Base-by-base conservation (phyloP, 257 asterid genomes). In the Thymus quinquecostatus region DNA sequence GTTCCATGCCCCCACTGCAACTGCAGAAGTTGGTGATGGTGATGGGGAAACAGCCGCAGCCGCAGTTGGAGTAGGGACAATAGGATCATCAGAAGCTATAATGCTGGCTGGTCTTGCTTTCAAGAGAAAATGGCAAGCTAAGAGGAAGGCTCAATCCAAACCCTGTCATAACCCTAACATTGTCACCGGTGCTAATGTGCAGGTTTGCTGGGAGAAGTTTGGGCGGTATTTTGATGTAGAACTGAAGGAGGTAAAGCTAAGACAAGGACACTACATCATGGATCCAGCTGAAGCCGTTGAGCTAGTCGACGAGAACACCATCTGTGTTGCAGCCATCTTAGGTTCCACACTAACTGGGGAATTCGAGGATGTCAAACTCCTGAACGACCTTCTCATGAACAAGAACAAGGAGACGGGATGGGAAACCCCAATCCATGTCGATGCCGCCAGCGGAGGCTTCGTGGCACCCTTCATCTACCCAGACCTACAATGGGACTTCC, bases 61-160 rank as follows among this genome's bases (percentile, higher is more conserved):
- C 21, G 96, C 93, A 10, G 21, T 86, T 10, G 97, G 92, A n/a
- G 96, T 88, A n/a, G 84, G 92, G 28, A 90, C 96, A 1, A 89
- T 90, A 43, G 96, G 97, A 56, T 90, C 97, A 47, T 90, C 97
- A 11, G 96, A 90, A 82, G 97, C 90, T 29, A 88, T 88, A 68
- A 90, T 90, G 97, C 93, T 90, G 45, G 92, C 93, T 6, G 97
- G 97, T 6, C 93, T 90, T 78, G 93, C 97, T 75, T 88, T 90
- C 59, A 90, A 90, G 63, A 86, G 96, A 60, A 90, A 86, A 60
- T 90, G 92, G 97, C 92, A 86, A 70, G 86, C 87, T 0, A 90
- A 71, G 79, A 88, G 86, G 53, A 86, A 86, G 79, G 89, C 86
- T 3, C 79, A 73, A 66, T 85, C 82, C 28, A 83, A 86, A 75